Evolutionary conservation across 176 grass and related monocot genomes (phyloP).

Genomic region (Carex pumila): DNA sequence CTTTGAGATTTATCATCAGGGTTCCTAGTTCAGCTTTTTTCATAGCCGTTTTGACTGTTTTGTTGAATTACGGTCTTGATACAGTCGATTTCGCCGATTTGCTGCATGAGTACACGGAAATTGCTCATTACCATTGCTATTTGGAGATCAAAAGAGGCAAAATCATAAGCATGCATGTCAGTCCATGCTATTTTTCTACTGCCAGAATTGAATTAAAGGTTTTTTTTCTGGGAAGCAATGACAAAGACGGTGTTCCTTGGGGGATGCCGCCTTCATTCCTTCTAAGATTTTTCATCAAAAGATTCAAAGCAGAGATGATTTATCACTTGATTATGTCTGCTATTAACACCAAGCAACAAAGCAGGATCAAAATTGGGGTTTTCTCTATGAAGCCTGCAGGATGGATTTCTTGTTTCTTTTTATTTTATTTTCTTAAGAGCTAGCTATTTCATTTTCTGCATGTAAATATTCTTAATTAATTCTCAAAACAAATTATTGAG

Average conservation of each 20-base stretch:
- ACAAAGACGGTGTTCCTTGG: neutral
- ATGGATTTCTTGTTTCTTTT: neutral
- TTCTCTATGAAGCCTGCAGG: neutral
- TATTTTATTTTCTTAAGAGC: neutral
- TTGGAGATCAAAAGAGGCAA: neutral
- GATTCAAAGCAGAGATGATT: neutral
- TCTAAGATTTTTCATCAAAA: neutral
- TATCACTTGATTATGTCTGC: neutral
- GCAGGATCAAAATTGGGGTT: neutral
- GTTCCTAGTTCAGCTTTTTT: neutral
- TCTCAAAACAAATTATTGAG: too few relatives aligned
- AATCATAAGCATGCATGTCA: neutral
- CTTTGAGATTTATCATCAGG: slow-evolving; percentile 1
- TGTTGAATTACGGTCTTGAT: neutral
- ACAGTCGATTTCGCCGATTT: neutral
- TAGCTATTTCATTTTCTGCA: neutral
- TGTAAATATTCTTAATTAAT: neutral
- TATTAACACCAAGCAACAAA: neutral
- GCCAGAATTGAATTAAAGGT: too few relatives aligned
- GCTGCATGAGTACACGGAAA: neutral
- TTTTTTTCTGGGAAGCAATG: neutral
- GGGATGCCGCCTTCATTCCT: neutral
- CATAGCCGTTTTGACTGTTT: neutral
- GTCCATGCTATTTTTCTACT: neutral
- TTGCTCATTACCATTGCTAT: neutral